These are phyloP conservation scores for Saturnispora besseyi DNA, from an alignment of 805 yeast species.

Conservation along the genomic window DNA sequence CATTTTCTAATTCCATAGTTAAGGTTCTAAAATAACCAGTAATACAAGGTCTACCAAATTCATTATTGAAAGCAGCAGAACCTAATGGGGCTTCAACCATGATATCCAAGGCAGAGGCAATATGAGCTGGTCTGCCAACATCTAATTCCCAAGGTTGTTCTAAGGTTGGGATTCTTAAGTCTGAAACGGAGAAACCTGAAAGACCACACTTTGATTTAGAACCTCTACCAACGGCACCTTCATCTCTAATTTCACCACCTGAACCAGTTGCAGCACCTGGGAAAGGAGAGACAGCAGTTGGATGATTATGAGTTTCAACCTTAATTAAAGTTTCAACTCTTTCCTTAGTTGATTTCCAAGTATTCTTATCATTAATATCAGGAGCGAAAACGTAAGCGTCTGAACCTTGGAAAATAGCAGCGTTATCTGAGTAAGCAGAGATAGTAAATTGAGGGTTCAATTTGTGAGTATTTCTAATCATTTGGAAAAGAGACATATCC, in stretches of 20 bases:
- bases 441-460: constrained; percentile 73
- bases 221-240: constrained; percentile 99
- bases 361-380: constrained; percentile 49
- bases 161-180: constrained; percentile 74
- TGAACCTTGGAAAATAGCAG: constrained; percentile 88
- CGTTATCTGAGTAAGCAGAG: constrained; percentile 94
- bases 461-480: constrained; percentile 91
- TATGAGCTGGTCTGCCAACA: constrained; percentile 86
- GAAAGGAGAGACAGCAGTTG: constrained; percentile 98
- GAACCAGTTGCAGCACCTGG: constrained; percentile 99
- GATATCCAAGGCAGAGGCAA: constrained; percentile 86
- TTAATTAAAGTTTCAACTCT: constrained; percentile 82
- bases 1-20: constrained; percentile 64
- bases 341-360: constrained; percentile 71
- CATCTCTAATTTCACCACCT: constrained; percentile 99
- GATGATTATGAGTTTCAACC: constrained; percentile 98
- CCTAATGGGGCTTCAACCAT: constrained; percentile 98
- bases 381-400: constrained; percentile 75
- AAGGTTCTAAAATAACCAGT: constrained; percentile 94
- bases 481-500: constrained; percentile 71
- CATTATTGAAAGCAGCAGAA: constrained; percentile 96
- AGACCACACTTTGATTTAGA: constrained; percentile 95
- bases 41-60: constrained; percentile 97
- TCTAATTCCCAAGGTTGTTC: constrained; percentile 93
- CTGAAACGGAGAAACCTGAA: constrained; percentile 87